Conservation (phyloP, 1,284 basidiomycete genomes). For the Stereum hirsutum region DNA sequence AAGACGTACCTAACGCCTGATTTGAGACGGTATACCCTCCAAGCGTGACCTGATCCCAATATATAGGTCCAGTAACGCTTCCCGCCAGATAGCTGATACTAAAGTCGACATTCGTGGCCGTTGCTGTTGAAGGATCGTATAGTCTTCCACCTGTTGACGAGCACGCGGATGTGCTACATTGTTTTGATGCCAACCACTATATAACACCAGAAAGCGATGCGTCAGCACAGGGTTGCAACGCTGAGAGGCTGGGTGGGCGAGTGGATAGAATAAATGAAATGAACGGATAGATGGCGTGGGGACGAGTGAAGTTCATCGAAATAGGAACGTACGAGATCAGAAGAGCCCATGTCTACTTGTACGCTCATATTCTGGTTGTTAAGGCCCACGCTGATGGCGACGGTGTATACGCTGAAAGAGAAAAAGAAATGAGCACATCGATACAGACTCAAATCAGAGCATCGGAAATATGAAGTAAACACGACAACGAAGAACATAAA, state of each 20-base stretch:
- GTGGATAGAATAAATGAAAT: neutral
- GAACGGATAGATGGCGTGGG: neutral
- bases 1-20: conserved; percentile 51
- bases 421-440: neutral
- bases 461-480: neutral
- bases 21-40: conserved; percentile 48
- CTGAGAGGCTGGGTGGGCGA: neutral
- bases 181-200: conserved; percentile 57
- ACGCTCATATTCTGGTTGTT: conserved; percentile 40
- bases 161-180: conserved; percentile 42
- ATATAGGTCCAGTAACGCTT: conserved; percentile 44
- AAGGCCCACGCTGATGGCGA: conserved; percentile 43
- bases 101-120: conserved; percentile 30
- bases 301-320: too few relatives aligned
- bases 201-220: neutral
- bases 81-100: conserved; percentile 51
- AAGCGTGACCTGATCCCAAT: conserved; percentile 53
- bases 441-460: neutral
- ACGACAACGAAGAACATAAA: neutral
- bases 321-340: conserved; percentile 48
- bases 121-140: conserved; percentile 44
- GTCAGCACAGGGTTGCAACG: too few relatives aligned
- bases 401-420: conserved; percentile 44
- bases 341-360: conserved; percentile 70
- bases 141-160: conserved; percentile 28